phyloP scores from a whole-genome alignment of 768 basidiomycete species.

The Lyophyllum shimeji region DNA sequence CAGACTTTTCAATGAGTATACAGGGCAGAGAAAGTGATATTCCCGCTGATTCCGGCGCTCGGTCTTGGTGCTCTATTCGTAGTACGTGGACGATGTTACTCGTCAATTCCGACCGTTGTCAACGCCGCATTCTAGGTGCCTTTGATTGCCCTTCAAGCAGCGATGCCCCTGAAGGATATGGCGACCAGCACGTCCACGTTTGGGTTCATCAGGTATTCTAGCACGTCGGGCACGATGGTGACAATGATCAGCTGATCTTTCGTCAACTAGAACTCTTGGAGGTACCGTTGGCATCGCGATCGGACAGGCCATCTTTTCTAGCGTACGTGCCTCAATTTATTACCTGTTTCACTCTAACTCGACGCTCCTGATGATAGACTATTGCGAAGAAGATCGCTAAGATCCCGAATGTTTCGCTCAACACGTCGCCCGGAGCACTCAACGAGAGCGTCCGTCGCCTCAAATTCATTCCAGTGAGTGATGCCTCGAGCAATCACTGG shows the following conservation, averaged over 20 bases:
- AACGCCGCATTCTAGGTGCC: slow-evolving; percentile 44
- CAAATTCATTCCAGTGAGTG: slow-evolving; percentile 42
- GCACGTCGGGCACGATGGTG: not conserved
- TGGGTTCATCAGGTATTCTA: slow-evolving; percentile 60
- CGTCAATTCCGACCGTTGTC: not conserved
- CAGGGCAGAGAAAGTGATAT: slow-evolving; percentile 66
- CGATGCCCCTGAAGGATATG: slow-evolving; percentile 88
- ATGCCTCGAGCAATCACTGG: not conserved
- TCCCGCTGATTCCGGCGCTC: slow-evolving; percentile 62
- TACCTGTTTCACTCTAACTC: slow-evolving; percentile 1
- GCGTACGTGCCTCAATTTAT: slow-evolving; percentile 34
- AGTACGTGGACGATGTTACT: slow-evolving; percentile 24
- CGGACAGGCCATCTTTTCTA: slow-evolving; percentile 70
- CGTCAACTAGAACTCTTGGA: slow-evolving; percentile 53
- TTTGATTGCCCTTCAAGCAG: slow-evolving; percentile 74
- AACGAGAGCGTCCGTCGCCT: slow-evolving; percentile 46
- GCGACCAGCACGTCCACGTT: slow-evolving; percentile 75
- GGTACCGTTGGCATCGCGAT: slow-evolving; percentile 77
- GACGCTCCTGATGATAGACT: slow-evolving; percentile 25
- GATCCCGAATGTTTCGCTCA: slow-evolving; percentile 37
- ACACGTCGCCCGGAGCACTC: slow-evolving; percentile 42
- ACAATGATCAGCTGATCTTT: slow-evolving; percentile 5
- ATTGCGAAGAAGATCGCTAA: slow-evolving; percentile 35
- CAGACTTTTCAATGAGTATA: not conserved
- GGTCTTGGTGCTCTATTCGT: slow-evolving; percentile 71